Evolutionary conservation across 202 grass and related monocot genomes (phyloP), one percentile per base, ranked within the genome.

Genomic region (Setaria viridis): DNA sequence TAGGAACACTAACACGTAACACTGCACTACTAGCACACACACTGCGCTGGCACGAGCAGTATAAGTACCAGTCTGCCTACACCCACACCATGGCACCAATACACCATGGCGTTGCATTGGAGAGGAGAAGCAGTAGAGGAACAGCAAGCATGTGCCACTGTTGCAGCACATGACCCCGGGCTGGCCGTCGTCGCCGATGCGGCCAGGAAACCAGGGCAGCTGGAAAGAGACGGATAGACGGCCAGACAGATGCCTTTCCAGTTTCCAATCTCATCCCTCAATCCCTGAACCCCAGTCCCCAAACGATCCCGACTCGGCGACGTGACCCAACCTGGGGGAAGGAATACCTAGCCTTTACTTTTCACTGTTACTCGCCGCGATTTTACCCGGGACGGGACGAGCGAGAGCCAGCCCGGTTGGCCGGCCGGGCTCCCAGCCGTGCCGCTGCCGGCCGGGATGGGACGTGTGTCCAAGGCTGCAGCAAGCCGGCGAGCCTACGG

Each of bases 91-190:
- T 43, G 16, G 17, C 34, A 19, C 53, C 15, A 7, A 32, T 12
- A 70, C 62, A 25, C 51, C 79, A 53, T 29, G 4, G 46, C 70
- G 25, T 72, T 32, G 66, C 65, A 45, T 17, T 35, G 66, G 34
- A 55, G 78, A 55, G 17, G 35, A 45, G 59, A 67, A 62, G 49
- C 74, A 67, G 79, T 14, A 7, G 1, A 12, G 67, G 53, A 85
- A 54, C 80, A 84, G 72, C 72, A 16, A 20, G 74, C 84, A 84
- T 87, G 88, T 74, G 85, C 6, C 35, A 80, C 80, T 87, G 85
- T 84, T 76, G 89, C 45, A 13, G 76, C 89, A 91, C 89, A 87
- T 87, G 88, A 79, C 10, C 55, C 77, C 78, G 64, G 53, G 35
- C 64, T 43, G 78, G 34, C 12, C 78, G 33, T 68, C 64, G 9